Evolutionary conservation across 2,329 filamentous ascomycete genomes (phyloP).

Genomic region (Neoascochyta sp.): DNA sequence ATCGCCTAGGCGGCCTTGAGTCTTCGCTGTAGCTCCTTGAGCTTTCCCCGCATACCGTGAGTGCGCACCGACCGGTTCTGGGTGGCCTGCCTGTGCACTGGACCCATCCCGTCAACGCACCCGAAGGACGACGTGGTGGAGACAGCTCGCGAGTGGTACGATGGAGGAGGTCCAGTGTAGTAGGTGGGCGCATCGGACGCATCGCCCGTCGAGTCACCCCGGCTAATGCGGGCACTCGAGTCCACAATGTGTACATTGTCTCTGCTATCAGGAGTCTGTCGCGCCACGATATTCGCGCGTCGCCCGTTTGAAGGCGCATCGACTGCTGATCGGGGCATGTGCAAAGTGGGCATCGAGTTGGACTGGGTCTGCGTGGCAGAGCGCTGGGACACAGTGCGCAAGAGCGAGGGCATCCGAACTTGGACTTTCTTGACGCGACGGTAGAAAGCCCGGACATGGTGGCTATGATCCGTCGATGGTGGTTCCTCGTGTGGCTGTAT

Average conservation of each 20-base stretch:
- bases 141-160: constrained; percentile 29
- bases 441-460: constrained; percentile 23
- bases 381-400: constrained; percentile 17
- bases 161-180: constrained; percentile 33
- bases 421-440: constrained; percentile 28
- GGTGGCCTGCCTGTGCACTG: constrained; percentile 23
- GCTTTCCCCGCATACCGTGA: constrained; percentile 23
- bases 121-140: constrained; percentile 37
- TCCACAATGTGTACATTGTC: constrained; percentile 14
- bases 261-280: constrained; percentile 7
- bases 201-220: constrained; percentile 31
- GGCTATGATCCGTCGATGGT: constrained; percentile 15
- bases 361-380: constrained; percentile 16
- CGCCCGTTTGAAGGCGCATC: too few species aligned
- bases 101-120: constrained; percentile 33
- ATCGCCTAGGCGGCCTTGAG: constrained; percentile 3
- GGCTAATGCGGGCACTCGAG: constrained; percentile 10
- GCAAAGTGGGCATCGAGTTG: constrained; percentile 25
- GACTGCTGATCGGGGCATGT: too few species aligned
- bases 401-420: constrained; percentile 28
- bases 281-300: constrained; percentile 12
- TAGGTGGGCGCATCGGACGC: constrained; percentile 35
- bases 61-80: constrained; percentile 21
- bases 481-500: constrained; percentile 6
- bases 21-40: constrained; percentile 19